Conservation (phyloP, 805 yeast genomes). For the Komagataella phaffii region DNA sequence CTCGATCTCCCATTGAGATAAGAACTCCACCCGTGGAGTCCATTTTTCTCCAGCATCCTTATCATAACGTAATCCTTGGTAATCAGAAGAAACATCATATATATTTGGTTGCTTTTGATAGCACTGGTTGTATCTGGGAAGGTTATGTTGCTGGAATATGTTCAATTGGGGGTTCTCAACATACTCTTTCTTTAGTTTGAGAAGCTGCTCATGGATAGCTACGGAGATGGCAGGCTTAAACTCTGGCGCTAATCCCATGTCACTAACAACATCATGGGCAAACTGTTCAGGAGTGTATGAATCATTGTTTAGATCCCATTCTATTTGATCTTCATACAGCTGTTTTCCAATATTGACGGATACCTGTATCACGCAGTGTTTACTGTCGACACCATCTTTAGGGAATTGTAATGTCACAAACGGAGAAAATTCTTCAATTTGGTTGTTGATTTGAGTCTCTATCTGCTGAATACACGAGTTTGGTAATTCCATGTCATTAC, state of each 20-base stretch:
- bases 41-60: slow-evolving; percentile 71
- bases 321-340: slow-evolving; percentile 82
- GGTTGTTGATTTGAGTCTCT: slow-evolving; percentile 60
- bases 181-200: slow-evolving; percentile 70
- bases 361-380: slow-evolving; percentile 69
- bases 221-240: slow-evolving; percentile 84
- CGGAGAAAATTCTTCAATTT: slow-evolving; percentile 62
- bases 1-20: slow-evolving; percentile 88
- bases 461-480: slow-evolving; percentile 48
- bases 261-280: slow-evolving; percentile 71
- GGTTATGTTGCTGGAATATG: slow-evolving; percentile 18
- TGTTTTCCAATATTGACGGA: slow-evolving; percentile 75
- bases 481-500: slow-evolving; percentile 77
- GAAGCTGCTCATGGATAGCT: slow-evolving; percentile 67
- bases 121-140: slow-evolving; percentile 19
- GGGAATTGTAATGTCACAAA: slow-evolving; percentile 58
- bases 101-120: slow-evolving; percentile 13
- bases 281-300: slow-evolving; percentile 67
- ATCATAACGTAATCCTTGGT: slow-evolving; percentile 51
- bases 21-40: slow-evolving; percentile 78
- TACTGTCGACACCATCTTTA: slow-evolving; percentile 26
- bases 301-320: slow-evolving; percentile 68
- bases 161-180: slow-evolving; percentile 36
- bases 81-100: slow-evolving; percentile 5
- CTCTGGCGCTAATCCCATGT: slow-evolving; percentile 73